Percentiles rank a stretch among this genome's conserved stretches.
Conservation (phyloP, 192 early-diverging fungal genomes). For the Entophlyctis luteolus region DNA sequence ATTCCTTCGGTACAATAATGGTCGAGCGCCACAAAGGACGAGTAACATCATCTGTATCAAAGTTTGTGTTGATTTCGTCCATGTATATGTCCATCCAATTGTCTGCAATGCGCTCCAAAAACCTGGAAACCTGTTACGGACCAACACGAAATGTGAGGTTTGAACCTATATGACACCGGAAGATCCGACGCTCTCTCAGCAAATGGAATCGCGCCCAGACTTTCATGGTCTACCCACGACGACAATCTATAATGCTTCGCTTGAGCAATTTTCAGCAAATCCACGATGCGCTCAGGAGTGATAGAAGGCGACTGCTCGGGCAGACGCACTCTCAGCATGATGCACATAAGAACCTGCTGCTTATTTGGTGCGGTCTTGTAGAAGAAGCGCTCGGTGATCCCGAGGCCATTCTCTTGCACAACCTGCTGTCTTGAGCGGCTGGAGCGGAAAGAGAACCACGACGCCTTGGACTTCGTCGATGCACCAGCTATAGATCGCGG, state of each 20-base stretch:
- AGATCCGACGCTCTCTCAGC: constrained; percentile 39
- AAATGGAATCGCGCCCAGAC: constrained; percentile 24
- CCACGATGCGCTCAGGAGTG: constrained; percentile 30
- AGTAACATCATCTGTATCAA: constrained; percentile 34
- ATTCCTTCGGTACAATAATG: constrained; percentile 35
- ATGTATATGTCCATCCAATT: constrained; percentile 30
- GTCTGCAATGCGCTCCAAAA: constrained; percentile 7
- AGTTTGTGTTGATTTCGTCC: constrained; percentile 42
- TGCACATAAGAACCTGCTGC: constrained; percentile 43
- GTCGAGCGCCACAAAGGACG: constrained; percentile 36
- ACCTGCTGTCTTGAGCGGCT: not conserved
- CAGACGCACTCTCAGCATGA: constrained; percentile 26
- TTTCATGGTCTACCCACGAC: constrained; percentile 36
- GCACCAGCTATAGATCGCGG: not conserved
- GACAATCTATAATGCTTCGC: constrained; percentile 40
- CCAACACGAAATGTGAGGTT: not conserved
- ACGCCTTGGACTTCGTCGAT: constrained; percentile 10
- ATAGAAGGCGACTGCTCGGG: constrained; percentile 11
- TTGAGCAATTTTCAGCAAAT: constrained; percentile 35
- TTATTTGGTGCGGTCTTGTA: constrained; percentile 32
- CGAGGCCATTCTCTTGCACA: constrained; percentile 29
- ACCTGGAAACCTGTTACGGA: not conserved
- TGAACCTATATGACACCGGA: constrained; percentile 20
- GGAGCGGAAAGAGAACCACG: not conserved
- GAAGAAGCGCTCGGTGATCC: constrained; percentile 47